Evolutionary conservation across 2,329 filamentous ascomycete genomes (phyloP), one percentile per base, ranked within the genome.

Genomic region (Orbilia brochopaga): DNA sequence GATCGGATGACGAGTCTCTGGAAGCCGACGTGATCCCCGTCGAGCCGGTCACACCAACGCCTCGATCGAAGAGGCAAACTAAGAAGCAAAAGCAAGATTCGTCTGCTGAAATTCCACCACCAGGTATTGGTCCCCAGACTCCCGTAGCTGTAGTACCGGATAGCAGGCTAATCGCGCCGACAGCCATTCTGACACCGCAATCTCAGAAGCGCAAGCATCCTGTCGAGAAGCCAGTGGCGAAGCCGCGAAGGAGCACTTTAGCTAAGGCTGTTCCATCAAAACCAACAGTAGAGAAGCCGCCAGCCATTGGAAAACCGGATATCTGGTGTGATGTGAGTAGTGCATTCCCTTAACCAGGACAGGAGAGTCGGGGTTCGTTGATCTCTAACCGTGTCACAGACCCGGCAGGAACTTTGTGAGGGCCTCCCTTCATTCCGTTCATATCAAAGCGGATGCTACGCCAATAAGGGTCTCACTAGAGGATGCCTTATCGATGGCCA

Each of bases 401-500:
- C 73, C 40, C 83, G 88, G 2, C 84, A 86, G 65, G 83, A 84
- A 13, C 79, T 91, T 0, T 89, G 85, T 74, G 86, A 90, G 75
- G 83, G 86, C 0, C 76, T 90, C 0, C 82, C 83, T 0, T 89
- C 86, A 78, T 90, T 85, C 78, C 84, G 82, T 13, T 79, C 84
- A 1, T 85, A 86, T 40, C 85, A 91, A 74, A 82, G 85, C 1
- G 86, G 85, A 3, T 80, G 83, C 2, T 86, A 91, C 61, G 80
- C 81, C 0, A 80, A 79, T 0, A 79, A 82, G 1, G 79, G 81
- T 0, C 77, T 85, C n/a, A 83, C 83, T 1, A 80, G 81, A 48
- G 86, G 85, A 0, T 84, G 88, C 65, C 80, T 90, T 23, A 81
- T 88, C 19, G 86, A 90, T 75, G 81, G 80, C 0, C 82, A 84